Evolutionary conservation across 257 asterid species (phyloP), one percentile per base, ranked within the genome.

Genomic region (Misopates orontium): DNA sequence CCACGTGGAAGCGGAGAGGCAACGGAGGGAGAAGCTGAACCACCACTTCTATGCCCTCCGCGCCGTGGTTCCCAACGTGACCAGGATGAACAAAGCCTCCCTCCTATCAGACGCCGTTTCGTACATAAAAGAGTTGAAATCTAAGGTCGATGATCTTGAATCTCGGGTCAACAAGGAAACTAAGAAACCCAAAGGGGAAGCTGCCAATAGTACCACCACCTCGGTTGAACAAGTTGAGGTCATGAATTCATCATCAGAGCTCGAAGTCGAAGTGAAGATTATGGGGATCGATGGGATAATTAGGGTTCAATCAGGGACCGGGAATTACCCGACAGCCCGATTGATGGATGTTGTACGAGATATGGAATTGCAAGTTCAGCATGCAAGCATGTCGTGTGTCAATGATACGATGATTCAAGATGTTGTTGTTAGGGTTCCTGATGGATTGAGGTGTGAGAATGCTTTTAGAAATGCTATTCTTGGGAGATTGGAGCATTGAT

Each of bases 1-100:
- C 79, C 96, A 85, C 67, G 95, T 87, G 73, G 97, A 85, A 68
- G 95, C 95, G 17, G 97, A 90, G 90, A 71, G 92, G 81, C 97
- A 87, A 86, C 64, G 97, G 62, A 55, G 97, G 73, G 97, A 87
- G 84, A 90, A 87, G 87, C 86, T 90, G 39, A 89, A 90, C 88
- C 82, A 82, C 82, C 80, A 88, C 0, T 90, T 90, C 84, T 87
- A 82, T 73, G 87, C 91, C 10, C 86, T 90, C 10, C 86, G 96
- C 0, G 85, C 96, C 2, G 97, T 84, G 15, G 96, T 90, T 1
- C 97, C 97, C 0, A 83, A 82, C 82, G 95, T 85, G n/a, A 87
- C 95, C 0, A 68, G 88, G 60, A 83, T 90, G 97, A 91, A 90
- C 75, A 89, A 87, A 69, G 95, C 95, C 0, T 89, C 95, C 0